Base-by-base conservation (phyloP, 805 yeast genomes). In the Starmerella vaccinii region DNA sequence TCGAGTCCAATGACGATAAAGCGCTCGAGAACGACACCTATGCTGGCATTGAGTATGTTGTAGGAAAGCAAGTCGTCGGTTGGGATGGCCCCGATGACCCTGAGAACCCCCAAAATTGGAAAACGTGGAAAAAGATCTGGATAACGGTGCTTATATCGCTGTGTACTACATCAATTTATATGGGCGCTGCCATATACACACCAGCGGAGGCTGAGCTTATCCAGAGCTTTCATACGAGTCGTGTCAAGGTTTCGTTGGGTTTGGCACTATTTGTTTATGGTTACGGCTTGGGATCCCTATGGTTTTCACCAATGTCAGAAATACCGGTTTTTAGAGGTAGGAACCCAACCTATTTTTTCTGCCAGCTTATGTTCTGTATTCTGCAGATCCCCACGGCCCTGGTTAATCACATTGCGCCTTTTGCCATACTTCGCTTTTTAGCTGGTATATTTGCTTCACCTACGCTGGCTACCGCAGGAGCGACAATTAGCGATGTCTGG, bases 361-460 rank as follows among this genome's bases (percentile, higher is more conserved):
- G 81, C 1, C 62, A 77, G 35, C 65, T 76, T 50, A 35, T 76
- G 2, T 79, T 76, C 54, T 60, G 69, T 48, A 63, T 75, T 12
- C 63, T 80, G 35, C 83, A 79, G 59, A 73, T 79, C 33, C 81
- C 81, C 30, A 69, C 75, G 40, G 82, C 82, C 1, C 65, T 76
- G 41, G 70, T 70, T 2, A 59, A 69, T 19, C 76, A 75, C 57
- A 71, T 78, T 46, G 77, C 75, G 9, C 76, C 76, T 0, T 63
- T 78, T 52, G 66, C 72, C 39, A 70, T 77, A 0, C 63, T 76
- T 43, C 68, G 84, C 48, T 73, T 80, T 53, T 55, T 80, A 19
- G 68, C 73, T 16, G 84, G 84, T 2, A 56, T 79, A 23, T 71
- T 76, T 50, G 75, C 80, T 13, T 70, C 78, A 4, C 82, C 84